Evolutionary conservation across 768 basidiomycete species (phyloP), one percentile per base, ranked within the genome.

Genomic region (Daedaleopsis nitida): DNA sequence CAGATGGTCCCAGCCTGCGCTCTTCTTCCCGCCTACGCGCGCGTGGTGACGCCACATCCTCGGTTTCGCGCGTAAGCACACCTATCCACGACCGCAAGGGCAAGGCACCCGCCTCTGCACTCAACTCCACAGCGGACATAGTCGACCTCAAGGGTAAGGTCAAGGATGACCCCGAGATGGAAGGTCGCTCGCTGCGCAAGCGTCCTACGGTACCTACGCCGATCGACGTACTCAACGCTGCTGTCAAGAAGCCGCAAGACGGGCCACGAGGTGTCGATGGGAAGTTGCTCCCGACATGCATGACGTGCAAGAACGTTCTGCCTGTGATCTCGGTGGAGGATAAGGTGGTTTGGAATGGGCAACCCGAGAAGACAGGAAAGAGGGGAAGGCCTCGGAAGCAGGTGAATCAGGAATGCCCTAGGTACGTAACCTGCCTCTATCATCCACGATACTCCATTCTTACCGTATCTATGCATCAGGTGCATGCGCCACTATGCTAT

Each of bases 401-500:
- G 32, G 57, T 78, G 62, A 82, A 83, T 61, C 83, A 84, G 62
- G 87, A 90, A 32, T 93, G 91, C 72, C 89, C 89, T 58, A 80
- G 91, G 91, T 93, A 71, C 64, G 82, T 75, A 51, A 13, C 23
- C 11, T 9, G 23, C 9, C 23, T 27, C 21, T 48, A n/a, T 27
- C 19, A 49, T 9, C 21, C 21, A 49, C 9, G 23, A 16, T 8
- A 5, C 21, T 14, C 21, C 17, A 27, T 12, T 50, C 23, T 12
- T n/a, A 4, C 12, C 53, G 55, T 42, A 47, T 50, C 48, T 37
- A 12, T 24, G 45, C 47, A 50, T 17, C 68, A 92, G 91, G 60
- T 93, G 91, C 71, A 80, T 92, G 73, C 87, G 91, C 19, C 91
- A 93, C 72, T 83, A 79, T 66, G 90, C 88, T 12, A 93, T 93